phyloP scores from a whole-genome alignment of 257 asterid species.

The Avicennia marina region DNA sequence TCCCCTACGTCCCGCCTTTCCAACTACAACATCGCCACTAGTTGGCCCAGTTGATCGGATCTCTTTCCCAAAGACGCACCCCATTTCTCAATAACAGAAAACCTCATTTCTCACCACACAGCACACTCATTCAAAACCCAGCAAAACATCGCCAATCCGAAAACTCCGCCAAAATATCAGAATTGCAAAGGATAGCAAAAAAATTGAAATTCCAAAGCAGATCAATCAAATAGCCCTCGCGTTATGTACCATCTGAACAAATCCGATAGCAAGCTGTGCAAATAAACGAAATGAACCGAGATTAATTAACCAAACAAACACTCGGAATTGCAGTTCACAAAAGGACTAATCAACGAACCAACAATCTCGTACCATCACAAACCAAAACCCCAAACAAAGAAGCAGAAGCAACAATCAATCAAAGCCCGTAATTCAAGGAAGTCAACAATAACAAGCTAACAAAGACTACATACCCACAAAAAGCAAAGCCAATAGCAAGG shows the following conservation, averaged over 20 bases:
- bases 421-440: constrained; percentile 53
- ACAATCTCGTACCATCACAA: constrained; percentile 14
- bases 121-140: constrained; percentile 40
- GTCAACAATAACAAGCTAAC: constrained; percentile 43
- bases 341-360: constrained; percentile 11
- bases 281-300: constrained; percentile 18
- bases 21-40: constrained; percentile 39
- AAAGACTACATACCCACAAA: constrained; percentile 24
- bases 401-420: constrained; percentile 40
- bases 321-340: constrained; percentile 8
- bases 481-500: constrained; percentile 13
- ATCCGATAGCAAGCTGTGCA: constrained; percentile 8
- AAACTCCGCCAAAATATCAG: constrained; percentile 5
- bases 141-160: constrained; percentile 6
- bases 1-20: constrained; percentile 33
- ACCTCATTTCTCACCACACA: constrained; percentile 71
- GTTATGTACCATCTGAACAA: constrained; percentile 14
- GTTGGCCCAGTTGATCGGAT: constrained; percentile 50
- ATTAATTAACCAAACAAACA: constrained; percentile 12
- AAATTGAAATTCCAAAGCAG: constrained; percentile 16
- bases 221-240: constrained; percentile 13
- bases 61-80: constrained; percentile 86
- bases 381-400: constrained; percentile 40
- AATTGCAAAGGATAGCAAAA: constrained; percentile 17
- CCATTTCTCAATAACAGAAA: constrained; percentile 63